These are phyloP conservation scores for Cryphonectria naterciae DNA, from an alignment of 2,329 filamentous ascomycete genomes.

Conservation along the genomic window DNA sequence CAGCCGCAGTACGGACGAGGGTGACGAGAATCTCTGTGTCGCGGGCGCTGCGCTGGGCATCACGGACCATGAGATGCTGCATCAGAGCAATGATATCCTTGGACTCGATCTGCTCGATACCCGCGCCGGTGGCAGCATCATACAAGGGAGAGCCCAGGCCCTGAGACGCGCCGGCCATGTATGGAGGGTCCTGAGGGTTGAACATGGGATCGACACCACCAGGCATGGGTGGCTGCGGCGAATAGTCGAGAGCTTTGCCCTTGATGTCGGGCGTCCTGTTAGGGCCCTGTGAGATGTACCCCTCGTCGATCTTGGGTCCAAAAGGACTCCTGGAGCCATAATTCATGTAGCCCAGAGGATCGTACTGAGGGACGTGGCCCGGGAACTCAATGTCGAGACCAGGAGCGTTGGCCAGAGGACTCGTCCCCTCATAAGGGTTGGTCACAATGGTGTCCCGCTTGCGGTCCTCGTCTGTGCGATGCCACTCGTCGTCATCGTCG, in stretches of 20 bases:
- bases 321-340: slow-evolving; percentile 60
- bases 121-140: slow-evolving; percentile 83
- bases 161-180: slow-evolving; percentile 88
- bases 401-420: slow-evolving; percentile 61
- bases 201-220: slow-evolving; percentile 69
- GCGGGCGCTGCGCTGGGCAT: slow-evolving; percentile 92
- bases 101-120: slow-evolving; percentile 89
- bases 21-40: slow-evolving; percentile 97
- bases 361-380: slow-evolving; percentile 36
- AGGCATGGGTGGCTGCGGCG: slow-evolving; percentile 55
- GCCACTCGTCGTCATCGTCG: slow-evolving; percentile 70
- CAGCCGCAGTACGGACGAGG: slow-evolving; percentile 87
- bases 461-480: slow-evolving; percentile 62
- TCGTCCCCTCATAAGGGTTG: slow-evolving; percentile 69
- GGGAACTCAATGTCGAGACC: slow-evolving; percentile 41
- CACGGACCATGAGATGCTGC: slow-evolving; percentile 97
- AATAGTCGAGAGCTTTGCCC: slow-evolving; percentile 57
- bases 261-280: slow-evolving; percentile 58
- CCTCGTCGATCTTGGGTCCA: slow-evolving; percentile 75
- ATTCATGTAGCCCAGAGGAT: slow-evolving; percentile 44
- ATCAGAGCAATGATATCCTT: slow-evolving; percentile 97
- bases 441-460: slow-evolving; percentile 70
- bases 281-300: slow-evolving; percentile 80
- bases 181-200: slow-evolving; percentile 61
- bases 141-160: slow-evolving; percentile 89